Conservation (phyloP, 306 rosid species). For the Citrullus colocynthis region DNA sequence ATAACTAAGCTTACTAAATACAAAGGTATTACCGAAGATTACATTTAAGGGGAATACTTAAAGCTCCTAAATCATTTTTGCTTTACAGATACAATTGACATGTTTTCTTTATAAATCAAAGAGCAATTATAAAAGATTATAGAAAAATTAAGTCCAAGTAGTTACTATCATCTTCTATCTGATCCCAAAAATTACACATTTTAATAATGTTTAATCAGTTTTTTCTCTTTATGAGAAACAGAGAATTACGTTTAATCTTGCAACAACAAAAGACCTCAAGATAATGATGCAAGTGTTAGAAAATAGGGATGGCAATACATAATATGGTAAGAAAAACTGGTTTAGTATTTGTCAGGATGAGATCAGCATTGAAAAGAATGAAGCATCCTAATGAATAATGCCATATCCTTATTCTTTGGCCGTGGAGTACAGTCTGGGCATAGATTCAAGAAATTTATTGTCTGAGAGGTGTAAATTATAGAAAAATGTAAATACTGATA, state of each 20-base stretch:
- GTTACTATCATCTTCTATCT: neutral
- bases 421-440: neutral
- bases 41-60: no score
- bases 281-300: neutral
- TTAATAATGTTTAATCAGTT: neutral
- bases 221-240: neutral
- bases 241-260: neutral
- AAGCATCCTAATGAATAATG: neutral
- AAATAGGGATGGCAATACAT: neutral
- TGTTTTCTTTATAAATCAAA: neutral
- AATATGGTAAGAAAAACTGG: neutral
- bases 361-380: neutral
- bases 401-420: neutral
- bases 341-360: neutral
- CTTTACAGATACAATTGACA: neutral
- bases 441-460: neutral
- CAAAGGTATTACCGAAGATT: no score
- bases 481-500: neutral
- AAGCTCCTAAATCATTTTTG: neutral
- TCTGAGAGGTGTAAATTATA: neutral
- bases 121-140: neutral
- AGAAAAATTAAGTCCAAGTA: neutral
- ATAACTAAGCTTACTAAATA: no score
- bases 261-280: neutral
- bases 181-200: neutral